Base-by-base conservation (phyloP, 2,329 filamentous ascomycete species). In the Venturia effusa region DNA sequence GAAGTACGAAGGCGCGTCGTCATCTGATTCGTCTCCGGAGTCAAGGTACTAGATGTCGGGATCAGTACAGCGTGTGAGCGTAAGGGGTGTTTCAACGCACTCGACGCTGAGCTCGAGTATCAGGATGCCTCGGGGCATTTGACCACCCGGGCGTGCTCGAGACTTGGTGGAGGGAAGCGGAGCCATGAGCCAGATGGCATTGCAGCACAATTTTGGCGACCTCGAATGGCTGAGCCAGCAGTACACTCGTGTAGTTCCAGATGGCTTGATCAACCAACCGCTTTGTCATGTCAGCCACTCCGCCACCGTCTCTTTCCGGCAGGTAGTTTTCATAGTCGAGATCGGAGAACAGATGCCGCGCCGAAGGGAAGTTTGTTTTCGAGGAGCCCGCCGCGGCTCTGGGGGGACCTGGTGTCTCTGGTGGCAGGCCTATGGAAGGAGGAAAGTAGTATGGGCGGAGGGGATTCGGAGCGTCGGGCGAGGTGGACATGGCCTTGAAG, bases 211-310 rank as follows among this genome's bases (percentile, higher is more conserved):
- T 94, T 82, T 97, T 97, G 71, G 93, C 92, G 65, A 97, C 92
- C 79, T 97, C 94, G 74, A 99, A 97, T 17, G 94, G 94, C 77
- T 99, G 94, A 63, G 91, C 89, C 73, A 96, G 87, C 71, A 97
- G 76, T 30, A 96, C 87, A 65, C 88, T 91, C 17, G 88, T 88
- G 77, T 99, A 99, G 73, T 94, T 93, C 87, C 92, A 95, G 74
- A 96, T 74, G 68, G 94, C 84, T 74, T 92, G 88, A 73, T 97
- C 92, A 59, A 96, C 72, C 66, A 96, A 78, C 67, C 88, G 87
- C 72, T 88, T 90, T 54, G 88, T 80, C 67, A 88, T 88, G 69
- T 90, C 88, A 13, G 91, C 81, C 34, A 76, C 68, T 6, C 22
- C 17, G 27, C 55, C 62, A 15, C 57, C 27, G n/a, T 59, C 90